Conservation (phyloP, 768 basidiomycete species). For the Lyophyllum decastes region DNA sequence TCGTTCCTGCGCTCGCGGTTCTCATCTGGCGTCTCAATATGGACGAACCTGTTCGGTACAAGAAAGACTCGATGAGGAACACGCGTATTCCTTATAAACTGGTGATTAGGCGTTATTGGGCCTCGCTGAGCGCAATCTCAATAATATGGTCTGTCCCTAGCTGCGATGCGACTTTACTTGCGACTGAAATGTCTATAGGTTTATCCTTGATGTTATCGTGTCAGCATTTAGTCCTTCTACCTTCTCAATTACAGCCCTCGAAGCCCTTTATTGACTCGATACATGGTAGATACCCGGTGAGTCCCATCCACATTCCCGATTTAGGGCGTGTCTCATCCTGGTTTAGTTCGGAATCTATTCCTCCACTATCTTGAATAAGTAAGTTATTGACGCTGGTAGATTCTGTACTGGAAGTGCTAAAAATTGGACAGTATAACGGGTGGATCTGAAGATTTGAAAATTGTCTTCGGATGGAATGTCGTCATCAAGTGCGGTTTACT, state of each 20-base stretch:
- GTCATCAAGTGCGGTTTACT: conserved; percentile 93
- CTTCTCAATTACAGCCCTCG: no score
- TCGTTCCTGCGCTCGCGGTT: conserved; percentile 76
- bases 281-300: conserved; percentile 74
- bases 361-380: conserved; percentile 72
- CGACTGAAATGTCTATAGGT: background rate
- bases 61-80: conserved; percentile 77
- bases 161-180: background rate
- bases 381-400: conserved; percentile 11
- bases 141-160: conserved; percentile 59
- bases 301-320: conserved; percentile 19
- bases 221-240: no score
- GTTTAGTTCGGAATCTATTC: conserved; percentile 88
- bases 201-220: no score
- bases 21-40: conserved; percentile 86
- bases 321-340: no score
- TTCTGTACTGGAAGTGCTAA: background rate
- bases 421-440: conserved; percentile 58
- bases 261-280: no score
- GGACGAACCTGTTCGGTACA: conserved; percentile 76
- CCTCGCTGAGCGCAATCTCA: conserved; percentile 74
- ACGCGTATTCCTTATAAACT: conserved; percentile 75
- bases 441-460: conserved; percentile 44
- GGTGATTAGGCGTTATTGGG: conserved; percentile 74
- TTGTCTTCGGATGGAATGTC: conserved; percentile 83